Percentiles rank a stretch among this genome's conserved stretches.
phyloP scores from a whole-genome alignment of 164 flowering plant genomes.

The Tetrastigma voinierianum region DNA sequence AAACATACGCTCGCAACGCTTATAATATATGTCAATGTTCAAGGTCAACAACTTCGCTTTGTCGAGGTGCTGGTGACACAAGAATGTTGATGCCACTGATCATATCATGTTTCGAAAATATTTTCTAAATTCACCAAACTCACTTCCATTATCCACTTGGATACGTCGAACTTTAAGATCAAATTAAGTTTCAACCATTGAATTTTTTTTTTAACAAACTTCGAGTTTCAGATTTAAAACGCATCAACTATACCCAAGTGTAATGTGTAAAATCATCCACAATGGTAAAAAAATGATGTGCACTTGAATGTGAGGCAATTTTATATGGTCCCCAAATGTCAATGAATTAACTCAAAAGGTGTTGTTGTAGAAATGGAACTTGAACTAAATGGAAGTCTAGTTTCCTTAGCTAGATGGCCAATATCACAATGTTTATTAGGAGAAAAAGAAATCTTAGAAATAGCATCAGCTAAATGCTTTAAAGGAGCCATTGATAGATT shows the following conservation, averaged over 20 bases:
- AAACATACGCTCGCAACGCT: too few relatives aligned
- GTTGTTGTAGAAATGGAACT: not conserved
- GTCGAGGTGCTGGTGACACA: too few relatives aligned
- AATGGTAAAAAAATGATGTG: not conserved
- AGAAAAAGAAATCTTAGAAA: not conserved
- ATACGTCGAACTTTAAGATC: too few relatives aligned
- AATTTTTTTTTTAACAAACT: too few relatives aligned
- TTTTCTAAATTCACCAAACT: not conserved
- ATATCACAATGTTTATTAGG: not conserved
- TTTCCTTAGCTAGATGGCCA: slow-evolving; percentile 9
- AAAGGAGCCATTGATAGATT: not conserved
- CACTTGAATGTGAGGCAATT: not conserved
- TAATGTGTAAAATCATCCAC: too few relatives aligned
- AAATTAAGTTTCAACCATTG: too few relatives aligned
- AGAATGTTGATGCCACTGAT: not conserved
- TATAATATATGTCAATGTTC: too few relatives aligned
- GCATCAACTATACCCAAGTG: too few relatives aligned
- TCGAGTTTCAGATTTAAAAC: too few relatives aligned
- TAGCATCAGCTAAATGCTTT: not conserved
- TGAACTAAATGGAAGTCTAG: not conserved
- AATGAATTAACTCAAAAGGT: slow-evolving; percentile 11
- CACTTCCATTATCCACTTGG: too few relatives aligned
- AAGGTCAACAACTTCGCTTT: too few relatives aligned
- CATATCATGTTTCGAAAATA: too few relatives aligned
- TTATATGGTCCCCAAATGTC: not conserved